These are phyloP conservation scores for Ophiocordyceps sinensis DNA, from an alignment of 2,329 filamentous ascomycete species.

Conservation along the genomic window DNA sequence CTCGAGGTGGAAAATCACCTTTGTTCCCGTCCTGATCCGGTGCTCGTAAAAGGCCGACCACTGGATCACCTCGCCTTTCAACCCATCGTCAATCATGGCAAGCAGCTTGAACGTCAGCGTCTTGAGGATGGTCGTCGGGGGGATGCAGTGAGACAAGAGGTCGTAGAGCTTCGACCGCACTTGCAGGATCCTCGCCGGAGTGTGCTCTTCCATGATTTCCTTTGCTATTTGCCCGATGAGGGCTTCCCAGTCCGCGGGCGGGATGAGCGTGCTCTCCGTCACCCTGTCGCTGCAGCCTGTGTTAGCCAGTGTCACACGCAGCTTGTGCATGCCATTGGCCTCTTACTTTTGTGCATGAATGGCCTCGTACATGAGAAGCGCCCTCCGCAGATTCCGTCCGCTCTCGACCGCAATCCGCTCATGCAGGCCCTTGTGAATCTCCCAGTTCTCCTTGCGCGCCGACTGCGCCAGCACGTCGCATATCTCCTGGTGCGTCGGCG, in stretches of 20 bases:
- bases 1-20: slow-evolving; percentile 96
- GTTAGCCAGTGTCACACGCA: slow-evolving; percentile 12
- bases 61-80: slow-evolving; percentile 85
- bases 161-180: slow-evolving; percentile 95
- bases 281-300: slow-evolving; percentile 60
- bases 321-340: neutral
- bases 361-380: slow-evolving; percentile 91
- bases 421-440: slow-evolving; percentile 61
- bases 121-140: slow-evolving; percentile 84
- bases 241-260: slow-evolving; percentile 93
- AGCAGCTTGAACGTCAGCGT: slow-evolving; percentile 90
- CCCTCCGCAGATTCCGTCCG: slow-evolving; percentile 76
- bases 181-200: slow-evolving; percentile 74
- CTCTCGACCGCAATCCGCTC: slow-evolving; percentile 79
- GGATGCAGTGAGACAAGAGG: slow-evolving; percentile 91
- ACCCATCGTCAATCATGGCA: slow-evolving; percentile 67
- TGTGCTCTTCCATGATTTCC: slow-evolving; percentile 86
- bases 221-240: slow-evolving; percentile 80
- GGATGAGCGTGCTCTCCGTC: slow-evolving; percentile 74
- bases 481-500: slow-evolving; percentile 76
- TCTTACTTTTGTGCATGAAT: slow-evolving; percentile 91
- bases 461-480: slow-evolving; percentile 56
- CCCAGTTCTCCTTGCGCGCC: slow-evolving; percentile 72
- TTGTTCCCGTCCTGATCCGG: slow-evolving; percentile 77
- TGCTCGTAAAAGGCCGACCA: slow-evolving; percentile 99